Conservation (phyloP, 768 basidiomycete species). For the Kwoniella pini region DNA sequence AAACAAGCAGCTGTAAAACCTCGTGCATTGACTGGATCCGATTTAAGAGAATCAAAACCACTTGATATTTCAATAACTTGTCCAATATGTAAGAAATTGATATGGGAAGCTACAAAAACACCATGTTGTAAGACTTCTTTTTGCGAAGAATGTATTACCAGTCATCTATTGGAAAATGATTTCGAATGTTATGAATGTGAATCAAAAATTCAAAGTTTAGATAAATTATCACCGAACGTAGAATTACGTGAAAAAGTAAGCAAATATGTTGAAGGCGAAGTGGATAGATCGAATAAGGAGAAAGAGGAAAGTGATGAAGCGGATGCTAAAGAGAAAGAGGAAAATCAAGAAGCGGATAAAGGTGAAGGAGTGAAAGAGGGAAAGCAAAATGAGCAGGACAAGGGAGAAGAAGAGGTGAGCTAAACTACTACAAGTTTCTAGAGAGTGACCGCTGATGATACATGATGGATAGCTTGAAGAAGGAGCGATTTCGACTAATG, state of each 20-base stretch:
- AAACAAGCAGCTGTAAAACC: conserved; percentile 66
- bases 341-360: conserved; percentile 45
- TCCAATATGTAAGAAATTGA: conserved; percentile 87
- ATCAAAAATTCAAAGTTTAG: conserved; percentile 82
- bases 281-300: conserved; percentile 54
- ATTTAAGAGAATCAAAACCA: conserved; percentile 78
- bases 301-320: conserved; percentile 25
- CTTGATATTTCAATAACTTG: conserved; percentile 78
- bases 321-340: conserved; percentile 10
- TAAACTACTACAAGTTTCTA: too few relatives aligned
- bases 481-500: conserved; percentile 9
- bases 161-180: conserved; percentile 88
- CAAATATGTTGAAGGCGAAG: conserved; percentile 72
- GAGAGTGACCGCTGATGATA: too few relatives aligned
- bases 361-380: conserved; percentile 64
- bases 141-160: conserved; percentile 98
- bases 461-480: conserved; percentile 14
- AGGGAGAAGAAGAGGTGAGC: conserved; percentile 56
- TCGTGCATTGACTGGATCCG: conserved; percentile 79
- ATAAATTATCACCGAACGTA: conserved; percentile 79
- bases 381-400: conserved; percentile 53
- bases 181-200: conserved; percentile 90
- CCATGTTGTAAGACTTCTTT: conserved; percentile 89
- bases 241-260: conserved; percentile 72
- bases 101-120: conserved; percentile 91